Conservation (phyloP, 176 grass and related monocot genomes). For the Dendrocalamus sinicus region DNA sequence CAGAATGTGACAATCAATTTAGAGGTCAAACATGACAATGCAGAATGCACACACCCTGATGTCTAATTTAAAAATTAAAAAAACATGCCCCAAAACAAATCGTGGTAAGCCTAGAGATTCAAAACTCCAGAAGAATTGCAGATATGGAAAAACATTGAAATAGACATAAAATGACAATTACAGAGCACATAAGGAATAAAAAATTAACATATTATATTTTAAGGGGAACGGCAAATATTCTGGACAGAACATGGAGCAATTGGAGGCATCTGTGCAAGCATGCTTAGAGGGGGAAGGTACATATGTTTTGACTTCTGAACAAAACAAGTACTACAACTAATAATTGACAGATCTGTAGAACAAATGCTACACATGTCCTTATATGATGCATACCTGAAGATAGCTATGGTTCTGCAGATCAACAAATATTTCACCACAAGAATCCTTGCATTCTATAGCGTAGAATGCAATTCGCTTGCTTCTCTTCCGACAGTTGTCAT, state of each 20-base stretch:
- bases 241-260: not conserved
- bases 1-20: not conserved
- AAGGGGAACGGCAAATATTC: slow-evolving; percentile 1
- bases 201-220: not conserved
- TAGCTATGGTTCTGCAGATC: slow-evolving; percentile 85
- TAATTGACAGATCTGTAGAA: slow-evolving; percentile 8
- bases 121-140: not conserved
- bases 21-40: slow-evolving; percentile 17
- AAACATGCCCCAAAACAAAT: not conserved
- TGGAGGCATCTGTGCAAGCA: not conserved
- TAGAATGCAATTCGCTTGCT: slow-evolving; percentile 89
- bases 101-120: not conserved
- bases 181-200: not conserved
- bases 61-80: slow-evolving; percentile 16
- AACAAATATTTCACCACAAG: slow-evolving; percentile 98
- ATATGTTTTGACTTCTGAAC: not conserved
- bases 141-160: not conserved
- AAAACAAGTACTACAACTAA: not conserved
- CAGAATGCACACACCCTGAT: not conserved
- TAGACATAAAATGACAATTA: not conserved
- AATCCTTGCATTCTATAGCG: slow-evolving; percentile 78
- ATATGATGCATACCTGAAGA: slow-evolving; percentile 59
- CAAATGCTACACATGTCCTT: not conserved
- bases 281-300: not conserved
- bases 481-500: slow-evolving; percentile 81